Evolutionary conservation across 2,329 filamentous ascomycete genomes (phyloP).

Genomic region (Hypoxylon sp.): DNA sequence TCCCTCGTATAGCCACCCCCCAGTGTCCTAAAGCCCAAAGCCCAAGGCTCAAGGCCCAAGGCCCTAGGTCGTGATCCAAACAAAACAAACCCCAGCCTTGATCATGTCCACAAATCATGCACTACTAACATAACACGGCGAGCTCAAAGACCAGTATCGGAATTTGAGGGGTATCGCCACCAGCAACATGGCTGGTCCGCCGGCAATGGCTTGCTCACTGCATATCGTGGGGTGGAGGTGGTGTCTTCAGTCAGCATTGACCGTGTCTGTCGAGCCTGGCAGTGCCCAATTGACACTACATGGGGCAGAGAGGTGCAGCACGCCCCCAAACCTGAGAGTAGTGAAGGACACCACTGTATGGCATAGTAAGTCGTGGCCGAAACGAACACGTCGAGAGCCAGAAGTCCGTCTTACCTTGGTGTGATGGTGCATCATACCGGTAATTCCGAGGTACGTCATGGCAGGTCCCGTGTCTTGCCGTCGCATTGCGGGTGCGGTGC

Average conservation of each 20-base stretch:
- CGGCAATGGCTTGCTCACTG: constrained; percentile 9
- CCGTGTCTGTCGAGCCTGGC: constrained; percentile 7
- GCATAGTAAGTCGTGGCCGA: constrained; percentile 18
- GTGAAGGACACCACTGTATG: constrained; percentile 4
- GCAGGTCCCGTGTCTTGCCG: constrained; percentile 30
- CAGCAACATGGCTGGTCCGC: not conserved
- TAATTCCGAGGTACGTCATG: constrained; percentile 11
- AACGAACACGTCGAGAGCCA: constrained; percentile 7
- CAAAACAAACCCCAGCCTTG: constrained; percentile 2
- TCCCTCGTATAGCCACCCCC: constrained; percentile 17
- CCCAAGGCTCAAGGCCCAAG: too few relatives aligned
- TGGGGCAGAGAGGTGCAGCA: constrained; percentile 25
- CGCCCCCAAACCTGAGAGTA: constrained; percentile 10
- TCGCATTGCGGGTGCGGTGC: constrained; percentile 33
- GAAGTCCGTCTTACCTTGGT: constrained; percentile 22
- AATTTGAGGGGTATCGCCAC: constrained; percentile 12
- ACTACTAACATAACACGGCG: constrained; percentile 4
- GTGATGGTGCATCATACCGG: constrained; percentile 25
- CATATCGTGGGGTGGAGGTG: constrained; percentile 14
- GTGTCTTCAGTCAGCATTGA: constrained; percentile 17
- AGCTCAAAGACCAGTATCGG: constrained; percentile 1
- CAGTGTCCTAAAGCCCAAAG: constrained; percentile 1
- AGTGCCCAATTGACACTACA: constrained; percentile 23
- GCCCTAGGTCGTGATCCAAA: constrained; percentile 1
- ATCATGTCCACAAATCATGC: constrained; percentile 3